Percentiles rank a stretch among this genome's conserved stretches.
phyloP scores from a whole-genome alignment of 2,329 filamentous ascomycete species.

The Phaeoacremonium minimum region DNA sequence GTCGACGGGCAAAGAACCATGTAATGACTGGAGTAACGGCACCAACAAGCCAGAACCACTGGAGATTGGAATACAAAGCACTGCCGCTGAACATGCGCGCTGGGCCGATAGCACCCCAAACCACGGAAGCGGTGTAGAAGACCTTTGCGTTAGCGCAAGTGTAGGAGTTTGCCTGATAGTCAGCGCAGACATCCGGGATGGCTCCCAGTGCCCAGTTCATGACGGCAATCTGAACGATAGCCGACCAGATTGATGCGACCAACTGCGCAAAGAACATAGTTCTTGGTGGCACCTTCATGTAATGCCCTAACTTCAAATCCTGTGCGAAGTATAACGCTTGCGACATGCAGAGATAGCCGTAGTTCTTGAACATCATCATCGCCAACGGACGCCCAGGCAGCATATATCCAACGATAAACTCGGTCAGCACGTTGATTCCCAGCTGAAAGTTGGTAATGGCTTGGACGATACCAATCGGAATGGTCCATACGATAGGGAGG shows the following conservation, averaged over 20 bases:
- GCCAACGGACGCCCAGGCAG: constrained; percentile 65
- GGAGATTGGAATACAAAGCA: constrained; percentile 58
- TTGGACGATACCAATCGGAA: constrained; percentile 58
- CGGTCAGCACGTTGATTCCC: constrained; percentile 67
- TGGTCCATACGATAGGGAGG: constrained; percentile 53
- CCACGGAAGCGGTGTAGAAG: constrained; percentile 65
- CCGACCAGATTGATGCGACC: constrained; percentile 56
- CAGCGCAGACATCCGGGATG: constrained; percentile 59
- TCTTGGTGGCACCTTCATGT: constrained; percentile 63
- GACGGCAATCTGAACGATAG: constrained; percentile 58
- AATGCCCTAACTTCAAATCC: constrained; percentile 65
- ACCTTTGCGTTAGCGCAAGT: constrained; percentile 50
- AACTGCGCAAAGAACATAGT: constrained; percentile 58
- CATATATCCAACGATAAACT: constrained; percentile 71
- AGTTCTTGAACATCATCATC: constrained; percentile 78
- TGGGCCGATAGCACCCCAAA: constrained; percentile 72
- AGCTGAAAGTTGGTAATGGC: constrained; percentile 60
- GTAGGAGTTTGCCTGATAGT: constrained; percentile 50
- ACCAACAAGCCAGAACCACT: constrained; percentile 70
- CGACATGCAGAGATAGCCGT: constrained; percentile 64
- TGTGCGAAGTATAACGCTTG: constrained; percentile 62
- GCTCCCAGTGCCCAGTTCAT: constrained; percentile 62
- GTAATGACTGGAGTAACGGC: constrained; percentile 58
- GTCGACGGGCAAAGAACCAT: constrained; percentile 58
- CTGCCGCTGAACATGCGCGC: constrained; percentile 62